These are phyloP conservation scores for Tolypocladium pustulatum DNA, from an alignment of 2,329 filamentous ascomycete species.

Conservation along the genomic window DNA sequence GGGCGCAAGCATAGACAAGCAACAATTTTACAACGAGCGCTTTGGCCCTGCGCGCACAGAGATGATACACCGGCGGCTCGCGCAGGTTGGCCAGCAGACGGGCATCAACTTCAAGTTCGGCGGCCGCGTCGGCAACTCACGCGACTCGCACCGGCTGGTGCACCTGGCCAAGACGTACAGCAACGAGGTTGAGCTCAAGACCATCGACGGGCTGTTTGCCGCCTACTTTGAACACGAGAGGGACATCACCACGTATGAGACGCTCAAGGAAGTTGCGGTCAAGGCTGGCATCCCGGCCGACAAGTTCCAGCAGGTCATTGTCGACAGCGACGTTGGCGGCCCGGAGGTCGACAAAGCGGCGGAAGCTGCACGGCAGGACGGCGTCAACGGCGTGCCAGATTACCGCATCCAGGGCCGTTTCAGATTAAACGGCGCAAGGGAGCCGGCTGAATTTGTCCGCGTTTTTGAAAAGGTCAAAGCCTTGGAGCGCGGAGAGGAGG, in stretches of 20 bases:
- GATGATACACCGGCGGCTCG: slow-evolving; percentile 18
- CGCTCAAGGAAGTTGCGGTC: slow-evolving; percentile 23
- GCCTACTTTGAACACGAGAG: slow-evolving; percentile 31
- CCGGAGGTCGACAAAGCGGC: slow-evolving; percentile 21
- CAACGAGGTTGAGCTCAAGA: slow-evolving; percentile 42
- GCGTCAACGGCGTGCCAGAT: slow-evolving; percentile 58
- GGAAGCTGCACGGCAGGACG: slow-evolving; percentile 14
- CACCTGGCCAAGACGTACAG: slow-evolving; percentile 38
- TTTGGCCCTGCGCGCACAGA: slow-evolving; percentile 56
- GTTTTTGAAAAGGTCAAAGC: slow-evolving; percentile 50
- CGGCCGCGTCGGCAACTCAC: slow-evolving; percentile 31
- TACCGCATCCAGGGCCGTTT: slow-evolving; percentile 61
- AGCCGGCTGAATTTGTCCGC: slow-evolving; percentile 51
- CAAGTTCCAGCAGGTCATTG: slow-evolving; percentile 23
- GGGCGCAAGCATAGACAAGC: slow-evolving; percentile 23
- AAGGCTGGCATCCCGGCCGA: slow-evolving; percentile 34
- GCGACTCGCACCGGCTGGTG: slow-evolving; percentile 36
- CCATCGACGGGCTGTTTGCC: slow-evolving; percentile 34
- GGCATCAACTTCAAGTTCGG: slow-evolving; percentile 42
- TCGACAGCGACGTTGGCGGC: slow-evolving; percentile 38
- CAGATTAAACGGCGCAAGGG: slow-evolving; percentile 59
- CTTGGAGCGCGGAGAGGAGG: slow-evolving; percentile 6
- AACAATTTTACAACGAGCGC: slow-evolving; percentile 22
- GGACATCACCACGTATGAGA: slow-evolving; percentile 30
- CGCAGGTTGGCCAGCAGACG: slow-evolving; percentile 17